Base-by-base conservation (phyloP, 2,329 filamentous ascomycete genomes). In the Venturia asperata region DNA sequence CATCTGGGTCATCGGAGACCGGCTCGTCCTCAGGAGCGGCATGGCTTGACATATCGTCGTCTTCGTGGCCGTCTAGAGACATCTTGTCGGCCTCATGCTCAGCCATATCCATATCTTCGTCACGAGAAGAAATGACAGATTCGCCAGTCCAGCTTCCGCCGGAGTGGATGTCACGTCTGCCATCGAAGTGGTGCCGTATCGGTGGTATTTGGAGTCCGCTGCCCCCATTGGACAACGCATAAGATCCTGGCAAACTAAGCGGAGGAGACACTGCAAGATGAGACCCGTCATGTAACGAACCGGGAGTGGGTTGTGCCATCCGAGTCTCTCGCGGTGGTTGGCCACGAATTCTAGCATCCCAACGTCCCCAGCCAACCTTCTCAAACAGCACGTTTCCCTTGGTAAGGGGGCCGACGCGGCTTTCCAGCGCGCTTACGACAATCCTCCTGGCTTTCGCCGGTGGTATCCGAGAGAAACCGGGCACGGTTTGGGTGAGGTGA, bases 361-460 rank as follows among this genome's bases (percentile, higher is more conserved):
- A 99, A 69, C 92, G 87, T 67, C 94, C 94, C 93, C 93, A 97
- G 73, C 93, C 93, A 66, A 97, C 91, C 81, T 97, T 97, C 76
- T 95, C 90, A 74, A 96, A 97, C 73, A 88, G 83, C 71, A 94
- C 87, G 70, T 91, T 87, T 69, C 87, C 87, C 68, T 87, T 81
- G 67, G 83, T 74, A 61, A 81, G 82, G 65, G 81, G 82, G 60
- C 78, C 81, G n/a, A 80, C 80, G 70, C 90, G 88, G 71, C 90
- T 89, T 78, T 97, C 93, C 69, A 97, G 79, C 67, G 92, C 93
- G 66, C 88, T 89, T n/a, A 97, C 93, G 5, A 97, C 92, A 66
- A 97, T 80, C 75, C 93, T 86, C 71, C 94, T 86, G 56, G 94
- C 92, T 80, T 96, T 96, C 66, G 90, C 88, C 64, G 91, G 91